Evolutionary conservation across 2,329 filamentous ascomycete species (phyloP), one percentile per base, ranked within the genome.

Genomic region (Neocatenulostroma microsporum): DNA sequence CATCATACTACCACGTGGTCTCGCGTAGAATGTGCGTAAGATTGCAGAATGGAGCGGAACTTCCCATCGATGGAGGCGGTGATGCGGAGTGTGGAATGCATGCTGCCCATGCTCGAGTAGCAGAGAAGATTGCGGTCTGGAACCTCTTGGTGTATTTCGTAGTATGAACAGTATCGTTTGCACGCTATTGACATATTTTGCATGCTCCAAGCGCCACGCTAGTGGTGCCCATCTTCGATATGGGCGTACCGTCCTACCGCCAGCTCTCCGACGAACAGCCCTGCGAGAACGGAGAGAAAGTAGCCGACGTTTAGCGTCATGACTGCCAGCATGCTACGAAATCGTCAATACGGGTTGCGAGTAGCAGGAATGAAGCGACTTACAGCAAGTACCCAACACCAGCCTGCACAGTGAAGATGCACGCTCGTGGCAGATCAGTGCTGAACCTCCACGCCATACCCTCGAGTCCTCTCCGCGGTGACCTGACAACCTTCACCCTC

Each of bases 241-340:
- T 66, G 55, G 19, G 67, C 67, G 51, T 78, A 91, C 46, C 87
- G 75, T 20, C 87, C 86, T 42, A 91, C 73, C 0, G 76, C 73
- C 28, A 96, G 63, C 58, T 91, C 91, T 17, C 89, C 89, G n/a
- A 93, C 56, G 55, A 96, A 95, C 2, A 82, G 74, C 11, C 82
- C 82, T 4, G 69, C 80, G 9, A 93, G 70, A n/a, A 88, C 73
- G 0, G 83, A 87, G 37, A 86, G 62, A 58, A 89, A 89, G 58
- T 91, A 91, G 10, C 84, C 85, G 12, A 89, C 74, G 51, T 91
- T 91, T 67, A 85, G 77, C 1, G 84, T 88, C 85, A 91, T 94
- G 56, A 93, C 82, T 11, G 83, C 84, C 64, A 94, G 66, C 87
- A 94, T 94, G 41, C 87, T 94, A 50, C 24, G n/a, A 24, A n/a